Conservation (phyloP, 2,329 filamentous ascomycete species). For the Trichothecium sympodiale region DNA sequence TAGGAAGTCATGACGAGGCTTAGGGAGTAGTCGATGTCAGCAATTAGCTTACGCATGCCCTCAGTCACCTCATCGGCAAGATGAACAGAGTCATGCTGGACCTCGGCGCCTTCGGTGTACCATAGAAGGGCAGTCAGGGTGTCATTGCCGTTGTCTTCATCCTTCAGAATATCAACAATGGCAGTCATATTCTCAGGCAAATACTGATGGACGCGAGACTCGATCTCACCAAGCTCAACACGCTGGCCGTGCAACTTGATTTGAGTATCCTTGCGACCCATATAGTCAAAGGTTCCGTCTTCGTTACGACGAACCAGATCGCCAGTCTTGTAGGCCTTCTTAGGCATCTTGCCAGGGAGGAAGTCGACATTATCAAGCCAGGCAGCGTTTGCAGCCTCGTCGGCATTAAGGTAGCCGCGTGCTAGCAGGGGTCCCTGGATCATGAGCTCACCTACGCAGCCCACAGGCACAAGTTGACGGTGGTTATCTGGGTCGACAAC, state of each 20-base stretch:
- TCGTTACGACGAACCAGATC: slow-evolving; percentile 3
- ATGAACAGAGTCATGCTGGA: neutral
- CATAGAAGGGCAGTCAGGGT: slow-evolving; percentile 6
- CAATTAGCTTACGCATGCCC: slow-evolving; percentile 2
- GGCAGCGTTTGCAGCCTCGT: neutral
- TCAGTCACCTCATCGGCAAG: slow-evolving; percentile 4
- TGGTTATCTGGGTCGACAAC: slow-evolving; percentile 8
- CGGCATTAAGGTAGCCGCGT: slow-evolving; percentile 6
- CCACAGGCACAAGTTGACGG: slow-evolving; percentile 8
- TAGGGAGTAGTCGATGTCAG: slow-evolving; percentile 4
- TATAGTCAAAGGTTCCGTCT: slow-evolving; percentile 3
- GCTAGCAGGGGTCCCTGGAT: slow-evolving; percentile 12
- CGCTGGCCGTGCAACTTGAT: slow-evolving; percentile 4
- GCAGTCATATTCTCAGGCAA: slow-evolving; percentile 2
- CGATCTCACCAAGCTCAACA: slow-evolving; percentile 3
- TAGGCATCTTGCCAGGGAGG: slow-evolving; percentile 1
- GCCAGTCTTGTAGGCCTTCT: slow-evolving; percentile 2
- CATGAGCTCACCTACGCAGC: slow-evolving; percentile 10
- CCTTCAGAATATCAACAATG: slow-evolving; percentile 5
- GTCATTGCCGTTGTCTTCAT: slow-evolving; percentile 3
- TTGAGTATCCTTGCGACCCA: slow-evolving; percentile 2
- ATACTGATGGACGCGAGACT: neutral
- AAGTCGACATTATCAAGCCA: slow-evolving; percentile 7
- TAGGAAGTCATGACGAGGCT: slow-evolving; percentile 6
- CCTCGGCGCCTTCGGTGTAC: slow-evolving; percentile 4